Conservation (phyloP, 2,329 filamentous ascomycete species). For the Akanthomyces lecanii region DNA sequence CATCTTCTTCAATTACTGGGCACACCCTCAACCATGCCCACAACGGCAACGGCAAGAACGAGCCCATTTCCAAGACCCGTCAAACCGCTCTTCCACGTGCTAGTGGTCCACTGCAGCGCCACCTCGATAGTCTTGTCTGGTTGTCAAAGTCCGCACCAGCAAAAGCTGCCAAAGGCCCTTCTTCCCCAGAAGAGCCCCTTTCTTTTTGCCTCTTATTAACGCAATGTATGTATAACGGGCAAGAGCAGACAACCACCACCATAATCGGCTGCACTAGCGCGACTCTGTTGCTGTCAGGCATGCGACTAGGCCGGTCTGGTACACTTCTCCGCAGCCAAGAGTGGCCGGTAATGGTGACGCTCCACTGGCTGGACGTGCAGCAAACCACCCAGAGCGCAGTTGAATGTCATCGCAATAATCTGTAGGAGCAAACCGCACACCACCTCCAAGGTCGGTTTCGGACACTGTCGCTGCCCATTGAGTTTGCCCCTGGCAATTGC, state of each 20-base stretch:
- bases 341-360: not conserved
- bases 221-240: not conserved
- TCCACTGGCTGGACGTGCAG: not conserved
- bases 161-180: not conserved
- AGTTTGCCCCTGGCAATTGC: not conserved
- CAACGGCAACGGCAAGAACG: not conserved
- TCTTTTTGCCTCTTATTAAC: not conserved
- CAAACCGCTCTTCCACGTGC: slow-evolving; percentile 14
- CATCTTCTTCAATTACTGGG: not conserved
- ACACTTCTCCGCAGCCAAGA: slow-evolving; percentile 5
- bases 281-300: slow-evolving; percentile 4
- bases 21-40: slow-evolving; percentile 1
- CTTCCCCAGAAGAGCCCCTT: not conserved
- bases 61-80: slow-evolving; percentile 6
- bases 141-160: not conserved
- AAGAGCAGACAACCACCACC: not conserved
- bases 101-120: slow-evolving; percentile 12
- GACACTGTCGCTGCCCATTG: not conserved
- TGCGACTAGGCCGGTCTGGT: not conserved
- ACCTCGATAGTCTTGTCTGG: slow-evolving; percentile 14
- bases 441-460: not conserved
- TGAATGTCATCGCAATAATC: slow-evolving; percentile 12
- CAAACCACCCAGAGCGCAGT: slow-evolving; percentile 6
- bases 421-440: not conserved
- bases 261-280: slow-evolving; percentile 1